Base-by-base conservation (phyloP, 2,329 filamentous ascomycete genomes). In the Lasiodiplodia theobromae region DNA sequence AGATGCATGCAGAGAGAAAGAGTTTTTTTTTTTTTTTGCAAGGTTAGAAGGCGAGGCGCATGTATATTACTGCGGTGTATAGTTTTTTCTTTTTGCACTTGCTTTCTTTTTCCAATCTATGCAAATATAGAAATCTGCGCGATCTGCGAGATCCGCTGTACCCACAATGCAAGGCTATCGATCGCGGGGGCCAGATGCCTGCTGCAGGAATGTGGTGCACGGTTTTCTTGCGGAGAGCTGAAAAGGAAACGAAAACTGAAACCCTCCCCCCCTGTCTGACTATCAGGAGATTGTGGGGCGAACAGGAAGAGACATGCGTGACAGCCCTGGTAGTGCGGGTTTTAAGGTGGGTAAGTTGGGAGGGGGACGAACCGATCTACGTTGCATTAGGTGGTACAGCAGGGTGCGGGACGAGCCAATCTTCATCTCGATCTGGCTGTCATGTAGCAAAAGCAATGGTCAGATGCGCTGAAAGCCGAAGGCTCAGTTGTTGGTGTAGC, bases 391-490 rank as follows among this genome's bases (percentile, higher is more conserved):
- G 31, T 34, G 31, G 31, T 34, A 34, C 31, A 34, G 31, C 31
- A 34, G 40, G 16, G 40, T 18, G 40, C n/a, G 44, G 44, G 44
- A 11, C 18, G 7, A 14, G 18, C 28, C 44, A 56, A 56, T 21
- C 52, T 56, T 34, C 52, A 56, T 56, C 52, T 56, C 16, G 52
- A 56, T n/a, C 52, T 28, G 11, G 51, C 51, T 28, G 52, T 34
- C 25, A 28, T 7, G 5, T 2, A n/a, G 28, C 25, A 54, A 54
- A 54, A 34, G 28, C 14, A 54, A 54, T 12, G 28, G 3, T 5
- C 23, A n/a, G 51, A 54, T n/a, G 6, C 5, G 16, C 40, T 18
- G 40, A 3, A 7, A 44, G 6, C 14, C 40, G 40, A 18, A 44
- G 40, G 40, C 0, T 34, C 31, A 10, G 31, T 34, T 34, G 31